These are phyloP conservation scores for Albophoma yamanashiensis DNA, from an alignment of 2,329 filamentous ascomycete genomes.

Conservation along the genomic window DNA sequence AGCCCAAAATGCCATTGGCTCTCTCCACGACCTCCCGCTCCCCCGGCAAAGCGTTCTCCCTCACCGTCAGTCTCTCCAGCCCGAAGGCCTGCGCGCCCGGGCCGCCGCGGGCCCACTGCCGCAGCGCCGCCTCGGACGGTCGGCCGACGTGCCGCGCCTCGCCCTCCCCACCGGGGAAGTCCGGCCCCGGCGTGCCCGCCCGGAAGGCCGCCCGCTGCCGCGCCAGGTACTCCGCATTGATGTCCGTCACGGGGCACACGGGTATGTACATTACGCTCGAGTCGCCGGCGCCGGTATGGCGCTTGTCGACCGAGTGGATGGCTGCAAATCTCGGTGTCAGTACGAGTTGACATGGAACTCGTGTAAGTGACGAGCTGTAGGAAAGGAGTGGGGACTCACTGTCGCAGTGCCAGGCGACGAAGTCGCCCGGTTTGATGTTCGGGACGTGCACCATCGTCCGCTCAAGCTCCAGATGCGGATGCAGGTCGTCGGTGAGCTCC, in stretches of 20 bases:
- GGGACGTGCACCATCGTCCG: slow-evolving; percentile 62
- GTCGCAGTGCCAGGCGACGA: slow-evolving; percentile 79
- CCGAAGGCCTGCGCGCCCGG: slow-evolving; percentile 33
- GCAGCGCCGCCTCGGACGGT: slow-evolving; percentile 28
- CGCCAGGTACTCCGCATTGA: slow-evolving; percentile 60
- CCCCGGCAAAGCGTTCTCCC: slow-evolving; percentile 17
- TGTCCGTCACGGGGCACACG: slow-evolving; percentile 66
- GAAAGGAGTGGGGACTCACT: slow-evolving; percentile 20
- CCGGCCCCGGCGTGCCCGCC: slow-evolving; percentile 54
- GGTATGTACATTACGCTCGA: slow-evolving; percentile 86
- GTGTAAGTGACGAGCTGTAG: neutral
- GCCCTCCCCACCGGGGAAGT: slow-evolving; percentile 63
- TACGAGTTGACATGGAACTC: neutral
- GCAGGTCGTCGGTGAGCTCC: slow-evolving; percentile 55
- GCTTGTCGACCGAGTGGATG: slow-evolving; percentile 75
- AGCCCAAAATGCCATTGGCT: slow-evolving; percentile 35
- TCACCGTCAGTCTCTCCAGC: slow-evolving; percentile 24
- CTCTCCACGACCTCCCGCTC: slow-evolving; percentile 24
- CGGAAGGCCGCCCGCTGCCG: slow-evolving; percentile 64
- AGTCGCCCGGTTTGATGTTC: slow-evolving; percentile 60
- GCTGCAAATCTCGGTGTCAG: slow-evolving; percentile 16
- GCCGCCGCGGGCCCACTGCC: slow-evolving; percentile 14
- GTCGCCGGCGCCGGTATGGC: slow-evolving; percentile 61
- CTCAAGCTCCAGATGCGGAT: slow-evolving; percentile 60
- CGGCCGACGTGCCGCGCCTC: slow-evolving; percentile 45